Evolutionary conservation across 2,329 filamentous ascomycete genomes (phyloP), one percentile per base, ranked within the genome.

Genomic region (Trichoderma polysporum): DNA sequence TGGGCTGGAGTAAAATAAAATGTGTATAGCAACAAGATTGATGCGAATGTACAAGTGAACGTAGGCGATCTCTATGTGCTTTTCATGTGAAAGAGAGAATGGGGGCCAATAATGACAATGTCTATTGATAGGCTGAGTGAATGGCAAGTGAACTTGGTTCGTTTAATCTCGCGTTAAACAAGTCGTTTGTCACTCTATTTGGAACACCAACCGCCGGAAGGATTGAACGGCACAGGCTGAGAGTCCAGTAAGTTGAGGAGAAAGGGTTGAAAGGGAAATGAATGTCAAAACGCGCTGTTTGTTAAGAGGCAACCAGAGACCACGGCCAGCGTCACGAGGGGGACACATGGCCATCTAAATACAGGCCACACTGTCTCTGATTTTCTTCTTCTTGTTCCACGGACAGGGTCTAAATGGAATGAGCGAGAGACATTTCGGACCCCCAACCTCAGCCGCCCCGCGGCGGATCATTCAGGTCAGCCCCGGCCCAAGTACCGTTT

Each of bases 171-270:
- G 39, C 52, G 45, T 45, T 45, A 56, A 63, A 63, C 58, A 63
- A 65, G 61, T 41, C 39, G 45, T 69, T 67, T 53, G 52, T 31
- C 4, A 64, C 66, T 66, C 67, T 17, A 58, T 67, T 15, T 69
- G 66, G 65, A 69, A 69, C 62, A 69, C 73, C 72, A 76, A 74
- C 72, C 73, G 72, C 74, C 74, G 73, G 66, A 77, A 75, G 70
- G 74, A 77, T 74, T 75, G 74, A 75, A 76, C 71, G 75, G 71
- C 73, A 35, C 49, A 67, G 19, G 35, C 53, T 59, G 37, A 68
- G 49, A 67, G 64, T 57, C 33, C 45, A 39, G 47, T 15, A 53
- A 56, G 27, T 49, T 19, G 49, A 45, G 27, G 47, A 19, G 37
- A 53, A 47, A 10, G 49, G 59, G 45, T 41, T 47, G 52, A 69